These are phyloP conservation scores for Beauveria pseudobassiana DNA, from an alignment of 2,329 filamentous ascomycete genomes.

Conservation along the genomic window DNA sequence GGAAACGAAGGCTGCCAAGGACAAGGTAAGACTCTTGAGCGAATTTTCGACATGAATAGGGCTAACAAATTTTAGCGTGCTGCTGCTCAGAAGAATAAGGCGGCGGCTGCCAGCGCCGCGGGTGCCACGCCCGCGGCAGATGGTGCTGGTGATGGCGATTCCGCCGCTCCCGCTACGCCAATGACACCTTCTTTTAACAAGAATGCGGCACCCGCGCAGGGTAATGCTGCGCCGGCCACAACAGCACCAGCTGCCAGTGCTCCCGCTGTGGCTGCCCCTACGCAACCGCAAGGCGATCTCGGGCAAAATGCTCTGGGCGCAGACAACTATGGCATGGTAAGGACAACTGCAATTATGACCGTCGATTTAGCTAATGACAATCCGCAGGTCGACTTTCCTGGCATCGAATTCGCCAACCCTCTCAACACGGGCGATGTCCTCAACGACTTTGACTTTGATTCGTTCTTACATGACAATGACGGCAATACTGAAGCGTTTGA, in stretches of 20 bases:
- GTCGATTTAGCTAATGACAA: slow-evolving; percentile 14
- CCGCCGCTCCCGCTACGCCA: slow-evolving; percentile 54
- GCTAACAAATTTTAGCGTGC: slow-evolving; percentile 39
- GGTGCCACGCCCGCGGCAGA: slow-evolving; percentile 53
- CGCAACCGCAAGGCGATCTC: slow-evolving; percentile 39
- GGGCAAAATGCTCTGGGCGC: slow-evolving; percentile 41
- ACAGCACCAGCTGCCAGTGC: slow-evolving; percentile 21
- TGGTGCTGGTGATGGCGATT: slow-evolving; percentile 46
- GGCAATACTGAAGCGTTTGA: slow-evolving; percentile 43
- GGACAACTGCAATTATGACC: slow-evolving; percentile 13
- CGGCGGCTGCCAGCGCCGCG: slow-evolving; percentile 25
- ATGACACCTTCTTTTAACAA: slow-evolving; percentile 52
- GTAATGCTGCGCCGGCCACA: slow-evolving; percentile 23
- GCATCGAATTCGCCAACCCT: slow-evolving; percentile 50
- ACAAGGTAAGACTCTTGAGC: slow-evolving; percentile 48
- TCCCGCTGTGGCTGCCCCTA: slow-evolving; percentile 31
- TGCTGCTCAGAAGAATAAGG: slow-evolving; percentile 27
- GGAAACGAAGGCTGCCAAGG: slow-evolving; percentile 55
- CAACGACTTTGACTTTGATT: slow-evolving; percentile 61
- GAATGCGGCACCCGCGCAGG: slow-evolving; percentile 32
- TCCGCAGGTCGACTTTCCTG: slow-evolving; percentile 34
- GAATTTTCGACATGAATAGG: not conserved
- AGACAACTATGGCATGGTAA: slow-evolving; percentile 38
- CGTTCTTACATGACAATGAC: slow-evolving; percentile 54
- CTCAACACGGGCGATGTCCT: slow-evolving; percentile 48